A percentile compares a stretch with the other conserved stretches of the same genome.
phyloP scores from a whole-genome alignment of 2,329 filamentous ascomycete genomes.

The Chaetomium globosum region DNA sequence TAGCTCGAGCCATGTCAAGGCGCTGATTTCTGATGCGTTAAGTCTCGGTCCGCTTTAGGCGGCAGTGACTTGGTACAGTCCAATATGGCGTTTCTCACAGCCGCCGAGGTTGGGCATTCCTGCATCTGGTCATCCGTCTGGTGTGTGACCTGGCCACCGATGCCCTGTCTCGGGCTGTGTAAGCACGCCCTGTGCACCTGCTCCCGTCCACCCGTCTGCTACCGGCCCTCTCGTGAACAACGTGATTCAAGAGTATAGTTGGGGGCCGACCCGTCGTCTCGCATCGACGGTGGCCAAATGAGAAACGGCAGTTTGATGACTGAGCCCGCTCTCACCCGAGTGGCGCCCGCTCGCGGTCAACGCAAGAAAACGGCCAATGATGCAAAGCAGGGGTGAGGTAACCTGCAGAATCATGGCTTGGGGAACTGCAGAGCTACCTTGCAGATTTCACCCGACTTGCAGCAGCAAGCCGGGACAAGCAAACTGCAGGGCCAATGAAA shows the following conservation, averaged over 20 bases:
- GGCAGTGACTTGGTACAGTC: not conserved
- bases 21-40: not conserved
- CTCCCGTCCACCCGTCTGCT: not conserved
- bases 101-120: slow-evolving; percentile 15
- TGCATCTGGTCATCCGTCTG: slow-evolving; percentile 11
- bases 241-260: not conserved
- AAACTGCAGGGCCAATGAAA: slow-evolving; percentile 13
- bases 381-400: not conserved
- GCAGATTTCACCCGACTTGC: slow-evolving; percentile 15
- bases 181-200: not conserved
- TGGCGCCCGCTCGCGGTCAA: not conserved
- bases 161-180: not conserved
- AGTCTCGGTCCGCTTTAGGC: not conserved
- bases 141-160: slow-evolving; percentile 11
- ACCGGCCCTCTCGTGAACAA: not conserved
- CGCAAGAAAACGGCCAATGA: slow-evolving; percentile 11
- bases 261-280: not conserved
- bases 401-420: slow-evolving; percentile 25
- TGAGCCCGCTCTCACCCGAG: slow-evolving; percentile 8
- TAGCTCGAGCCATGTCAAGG: not conserved
- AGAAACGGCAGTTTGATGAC: not conserved
- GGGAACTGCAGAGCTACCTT: slow-evolving; percentile 13
- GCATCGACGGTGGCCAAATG: not conserved
- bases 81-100: slow-evolving; percentile 2
- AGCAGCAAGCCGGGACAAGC: slow-evolving; percentile 4